Evolutionary conservation across 2,329 filamentous ascomycete species (phyloP), one percentile per base, ranked within the genome.

Genomic region (Aplosporella prunicola): DNA sequence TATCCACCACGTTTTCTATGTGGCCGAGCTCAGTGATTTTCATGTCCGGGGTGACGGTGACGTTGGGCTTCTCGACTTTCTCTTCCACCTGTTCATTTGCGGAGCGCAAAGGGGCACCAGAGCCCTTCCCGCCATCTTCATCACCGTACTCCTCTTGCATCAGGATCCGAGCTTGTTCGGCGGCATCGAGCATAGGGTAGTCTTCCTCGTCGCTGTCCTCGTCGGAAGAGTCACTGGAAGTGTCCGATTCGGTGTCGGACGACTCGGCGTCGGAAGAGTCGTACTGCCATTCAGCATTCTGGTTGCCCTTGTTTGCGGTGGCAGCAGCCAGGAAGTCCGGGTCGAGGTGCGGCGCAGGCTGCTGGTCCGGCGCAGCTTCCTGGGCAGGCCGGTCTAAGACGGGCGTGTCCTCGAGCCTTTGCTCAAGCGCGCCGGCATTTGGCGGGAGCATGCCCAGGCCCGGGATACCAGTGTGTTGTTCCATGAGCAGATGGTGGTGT

Each of bases 121-220:
- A 66, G 11, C 75, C 72, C 9, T 72, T 76, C 47, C 87, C 86
- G 36, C 88, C 82, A 39, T 91, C 87, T 2, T 82, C 87, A 2
- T 78, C 83, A 20, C 27, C 38, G 20, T 71, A 78, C 45, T 89
- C 87, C 28, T 76, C 82, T 44, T 80, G 74, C 85, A 96, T 93
- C 15, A 96, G 67, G 32, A 93, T 77, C 22, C 80, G 79, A 1
- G 84, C 86, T 40, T 84, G 81, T 55, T 93, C 87, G 51, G 88
- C 85, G 2, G 87, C 75, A 37, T 80, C 80, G 1, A 95, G 67
- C 27, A 88, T 69, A 36, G 82, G 55, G 32, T 56, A 54, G 11
- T 50, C 74, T 49, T 86, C 86, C 20, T 74, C 74, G 42, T 69
- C 69, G 23, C 51, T 53, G 20, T 62, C 64, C n/a, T 64, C 66